Evolutionary conservation across 495 filamentous ascomycete species (phyloP), one percentile per base, ranked within the genome.

Genomic region (Sordaria brevicollis): DNA sequence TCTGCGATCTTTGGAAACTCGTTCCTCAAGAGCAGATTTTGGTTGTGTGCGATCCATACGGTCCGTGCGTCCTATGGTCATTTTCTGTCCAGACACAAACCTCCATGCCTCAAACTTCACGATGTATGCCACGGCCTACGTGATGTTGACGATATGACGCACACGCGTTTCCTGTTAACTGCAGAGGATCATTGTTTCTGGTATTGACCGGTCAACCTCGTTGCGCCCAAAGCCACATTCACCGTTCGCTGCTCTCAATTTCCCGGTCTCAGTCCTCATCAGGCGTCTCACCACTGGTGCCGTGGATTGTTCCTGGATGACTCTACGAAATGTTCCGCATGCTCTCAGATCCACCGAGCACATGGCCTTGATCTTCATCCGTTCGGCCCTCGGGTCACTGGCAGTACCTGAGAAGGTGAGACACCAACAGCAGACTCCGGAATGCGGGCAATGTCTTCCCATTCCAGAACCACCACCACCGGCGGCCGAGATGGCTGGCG

Each of bases 381-480:
- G 49, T 62, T 31, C 25, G 25, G 49, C 25, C n/a, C 25, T 62
- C 21, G 13, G 1, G 2, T n/a, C n/a, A n/a, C 29, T 17, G 49
- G 49, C 25, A 31, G 25, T 2, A 31, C 21, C 25, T 31, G 49
- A 62, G 5, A 13, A 62, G 25, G 49, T 62, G 49, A 62, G 49
- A 67, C 57, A 38, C 25, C 0, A 36, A 39, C 25, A 62, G 11
- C 4, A 17, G 11, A 33, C n/a, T 66, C 49, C 65, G 70, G 70
- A 71, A 71, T 71, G 70, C 54, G 37, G 25, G 33, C 29, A 69
- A 69, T 65, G 39, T 68, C 13, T 33, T 34, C 36, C 37, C 70
- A 71, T 71, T 71, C 70, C 70, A 65, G n/a, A 17, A 37, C 70
- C 41, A 35, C 9, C 29, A 68, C 49, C 25, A 31, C 13, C 49